A percentile compares a stretch with the other conserved stretches of the same genome.
These are phyloP conservation scores for Marchantia polymorpha DNA, from an alignment of 225 moss, liverwort and hornwort genomes.

Conservation along the genomic window DNA sequence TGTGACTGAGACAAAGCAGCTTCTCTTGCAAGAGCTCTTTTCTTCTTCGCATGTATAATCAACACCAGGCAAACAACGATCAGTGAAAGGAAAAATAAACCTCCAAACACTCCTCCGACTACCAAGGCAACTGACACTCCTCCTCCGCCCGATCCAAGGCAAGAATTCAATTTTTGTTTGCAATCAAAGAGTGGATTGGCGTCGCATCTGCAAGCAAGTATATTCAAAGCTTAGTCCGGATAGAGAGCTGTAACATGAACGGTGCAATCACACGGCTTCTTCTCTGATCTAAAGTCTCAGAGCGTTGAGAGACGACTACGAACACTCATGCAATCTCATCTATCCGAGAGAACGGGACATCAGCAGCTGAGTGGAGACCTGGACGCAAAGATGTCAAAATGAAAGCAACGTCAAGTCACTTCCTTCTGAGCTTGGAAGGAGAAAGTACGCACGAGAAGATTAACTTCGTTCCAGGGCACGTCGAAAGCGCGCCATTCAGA, in stretches of 20 bases:
- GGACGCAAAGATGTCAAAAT: neutral
- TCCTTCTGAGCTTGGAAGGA: neutral
- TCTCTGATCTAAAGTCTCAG: too few species aligned
- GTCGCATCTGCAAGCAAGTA: neutral
- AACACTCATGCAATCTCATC: too few species aligned
- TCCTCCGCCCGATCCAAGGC: neutral
- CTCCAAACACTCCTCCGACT: neutral
- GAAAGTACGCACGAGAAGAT: neutral
- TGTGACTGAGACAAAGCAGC: neutral
- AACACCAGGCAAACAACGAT: neutral
- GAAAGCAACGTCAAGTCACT: neutral
- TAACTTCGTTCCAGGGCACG: neutral
- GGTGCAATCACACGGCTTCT: too few species aligned
- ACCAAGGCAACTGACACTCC: neutral
- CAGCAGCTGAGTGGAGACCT: neutral
- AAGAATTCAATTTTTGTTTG: neutral
- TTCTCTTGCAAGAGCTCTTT: neutral
- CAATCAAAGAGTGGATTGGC: slow-evolving; percentile 2
- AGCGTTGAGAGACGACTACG: too few species aligned
- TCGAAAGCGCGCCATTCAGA: neutral
- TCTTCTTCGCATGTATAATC: neutral
- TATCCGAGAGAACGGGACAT: too few species aligned
- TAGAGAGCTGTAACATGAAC: neutral
- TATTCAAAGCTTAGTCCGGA: neutral
- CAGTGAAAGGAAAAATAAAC: neutral